Percentiles rank a stretch among this genome's conserved stretches.
phyloP scores from a whole-genome alignment of 2,329 filamentous ascomycete species.

The Botrytis galanthina region DNA sequence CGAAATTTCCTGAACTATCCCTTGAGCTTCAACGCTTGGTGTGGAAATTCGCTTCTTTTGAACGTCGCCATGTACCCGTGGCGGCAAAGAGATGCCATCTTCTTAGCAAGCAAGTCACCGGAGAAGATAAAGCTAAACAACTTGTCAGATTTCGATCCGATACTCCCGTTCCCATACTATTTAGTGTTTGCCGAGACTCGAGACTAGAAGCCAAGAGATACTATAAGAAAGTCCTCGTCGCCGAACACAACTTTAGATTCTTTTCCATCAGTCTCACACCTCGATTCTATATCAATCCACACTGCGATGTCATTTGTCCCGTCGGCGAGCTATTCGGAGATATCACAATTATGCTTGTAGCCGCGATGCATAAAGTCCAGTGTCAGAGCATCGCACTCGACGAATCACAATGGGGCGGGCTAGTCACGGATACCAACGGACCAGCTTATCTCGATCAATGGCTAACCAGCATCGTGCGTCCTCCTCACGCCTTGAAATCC shows the following conservation, averaged over 20 bases:
- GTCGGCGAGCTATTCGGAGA: neutral
- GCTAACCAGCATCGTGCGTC: neutral
- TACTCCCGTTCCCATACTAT: neutral
- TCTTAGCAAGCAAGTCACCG: neutral
- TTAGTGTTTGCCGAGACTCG: neutral
- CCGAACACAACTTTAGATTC: neutral
- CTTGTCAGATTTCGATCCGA: conserved; percentile 3
- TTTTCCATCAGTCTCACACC: neutral
- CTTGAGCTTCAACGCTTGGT: neutral
- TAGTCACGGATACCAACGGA: neutral
- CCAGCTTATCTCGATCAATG: neutral
- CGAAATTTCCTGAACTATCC: neutral
- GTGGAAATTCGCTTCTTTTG: neutral
- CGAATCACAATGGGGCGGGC: neutral
- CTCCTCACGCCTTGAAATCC: neutral
- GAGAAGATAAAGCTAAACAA: neutral
- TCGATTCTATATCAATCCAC: neutral
- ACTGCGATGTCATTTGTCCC: neutral
- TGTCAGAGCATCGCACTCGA: neutral
- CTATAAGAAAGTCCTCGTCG: neutral
- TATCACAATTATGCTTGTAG: neutral
- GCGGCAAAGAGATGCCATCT: neutral
- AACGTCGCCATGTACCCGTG: neutral
- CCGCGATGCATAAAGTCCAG: neutral
- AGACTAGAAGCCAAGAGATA: neutral